Percentiles rank a stretch among this genome's conserved stretches.
Conservation (phyloP, 2,329 filamentous ascomycete genomes). For the Alternaria angustiovoidea region DNA sequence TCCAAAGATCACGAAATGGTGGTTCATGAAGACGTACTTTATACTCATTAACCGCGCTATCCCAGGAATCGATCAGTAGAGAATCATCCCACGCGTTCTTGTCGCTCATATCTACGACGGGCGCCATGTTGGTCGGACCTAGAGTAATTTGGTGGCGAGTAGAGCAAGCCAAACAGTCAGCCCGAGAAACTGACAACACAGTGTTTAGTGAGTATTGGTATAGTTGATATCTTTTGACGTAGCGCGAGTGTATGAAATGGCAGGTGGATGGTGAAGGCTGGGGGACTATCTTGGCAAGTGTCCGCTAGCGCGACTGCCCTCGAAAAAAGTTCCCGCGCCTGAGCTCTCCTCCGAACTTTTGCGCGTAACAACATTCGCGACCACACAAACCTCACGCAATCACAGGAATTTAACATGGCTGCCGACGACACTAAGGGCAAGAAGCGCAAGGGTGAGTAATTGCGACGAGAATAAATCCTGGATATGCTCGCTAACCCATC, state of each 20-base stretch:
- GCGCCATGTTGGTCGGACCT: slow-evolving; percentile 27
- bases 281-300: slow-evolving; percentile 25
- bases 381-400: slow-evolving; percentile 19
- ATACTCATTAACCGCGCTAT: slow-evolving; percentile 49
- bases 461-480: not conserved
- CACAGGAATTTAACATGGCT: slow-evolving; percentile 56
- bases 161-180: not conserved
- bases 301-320: slow-evolving; percentile 32
- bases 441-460: slow-evolving; percentile 62
- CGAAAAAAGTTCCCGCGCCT: slow-evolving; percentile 41
- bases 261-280: slow-evolving; percentile 3
- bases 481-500: slow-evolving; percentile 21
- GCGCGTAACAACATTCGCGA: slow-evolving; percentile 25
- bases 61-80: slow-evolving; percentile 46
- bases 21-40: slow-evolving; percentile 30
- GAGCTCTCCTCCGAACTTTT: slow-evolving; percentile 45
- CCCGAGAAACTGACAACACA: not conserved
- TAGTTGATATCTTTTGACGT: not conserved
- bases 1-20: not conserved
- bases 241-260: not conserved
- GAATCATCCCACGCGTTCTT: slow-evolving; percentile 51
- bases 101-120: slow-evolving; percentile 40
- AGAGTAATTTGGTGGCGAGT: not conserved
- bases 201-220: not conserved
- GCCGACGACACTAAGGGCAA: slow-evolving; percentile 61